Evolutionary conservation across 148 eudicot genomes (phyloP).

Genomic region (Chenopodium album): DNA sequence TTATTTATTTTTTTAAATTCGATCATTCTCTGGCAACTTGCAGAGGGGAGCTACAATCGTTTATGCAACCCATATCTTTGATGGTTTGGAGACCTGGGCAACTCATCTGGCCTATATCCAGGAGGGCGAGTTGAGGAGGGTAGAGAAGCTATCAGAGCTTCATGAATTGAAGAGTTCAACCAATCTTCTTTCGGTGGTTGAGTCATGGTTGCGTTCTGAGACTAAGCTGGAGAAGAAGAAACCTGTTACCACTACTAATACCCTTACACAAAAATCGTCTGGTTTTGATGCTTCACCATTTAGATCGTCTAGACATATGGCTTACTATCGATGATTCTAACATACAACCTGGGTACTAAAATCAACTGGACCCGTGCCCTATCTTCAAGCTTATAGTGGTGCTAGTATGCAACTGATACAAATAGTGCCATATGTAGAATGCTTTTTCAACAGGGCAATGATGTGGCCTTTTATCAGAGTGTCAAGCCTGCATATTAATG

Average conservation of each 20-base stretch:
- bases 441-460: not conserved
- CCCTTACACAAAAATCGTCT: constrained; percentile 39
- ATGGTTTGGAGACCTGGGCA: constrained; percentile 96
- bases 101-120: constrained; percentile 94
- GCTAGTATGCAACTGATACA: not conserved
- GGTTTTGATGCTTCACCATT: constrained; percentile 82
- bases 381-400: not conserved
- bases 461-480: not conserved
- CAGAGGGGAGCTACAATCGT: constrained; percentile 98
- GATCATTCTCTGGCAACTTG: not conserved
- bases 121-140: constrained; percentile 66
- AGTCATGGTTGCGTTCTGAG: constrained; percentile 87
- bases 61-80: constrained; percentile 95
- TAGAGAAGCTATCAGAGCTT: constrained; percentile 69
- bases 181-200: constrained; percentile 89
- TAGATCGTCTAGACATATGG: constrained; percentile 89
- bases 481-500: not conserved
- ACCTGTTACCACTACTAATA: constrained; percentile 30
- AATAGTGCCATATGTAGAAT: not conserved
- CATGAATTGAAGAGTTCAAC: constrained; percentile 54
- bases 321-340: constrained; percentile 66
- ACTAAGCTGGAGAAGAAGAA: constrained; percentile 77
- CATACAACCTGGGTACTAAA: not conserved
- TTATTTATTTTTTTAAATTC: not conserved
- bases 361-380: not conserved